Percentiles rank a stretch among this genome's conserved stretches.
Conservation (phyloP, 1,284 basidiomycete genomes). For the Leccinum ponderosum region DNA sequence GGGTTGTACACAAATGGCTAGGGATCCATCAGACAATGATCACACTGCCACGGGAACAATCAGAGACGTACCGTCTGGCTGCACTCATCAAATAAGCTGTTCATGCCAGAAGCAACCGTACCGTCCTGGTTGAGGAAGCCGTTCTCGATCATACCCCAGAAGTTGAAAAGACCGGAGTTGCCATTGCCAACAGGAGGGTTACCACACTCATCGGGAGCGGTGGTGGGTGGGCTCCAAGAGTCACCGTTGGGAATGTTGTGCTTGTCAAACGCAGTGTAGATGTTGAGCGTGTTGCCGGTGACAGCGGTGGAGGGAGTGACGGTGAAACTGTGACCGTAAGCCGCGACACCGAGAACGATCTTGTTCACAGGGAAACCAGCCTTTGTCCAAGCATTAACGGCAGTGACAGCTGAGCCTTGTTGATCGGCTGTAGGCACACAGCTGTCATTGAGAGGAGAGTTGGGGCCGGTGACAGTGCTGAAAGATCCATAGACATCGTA, state of each 20-base stretch:
- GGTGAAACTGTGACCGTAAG: conserved; percentile 68
- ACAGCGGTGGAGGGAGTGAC: conserved; percentile 41
- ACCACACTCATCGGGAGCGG: conserved; percentile 57
- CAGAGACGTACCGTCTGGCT: conserved; percentile 61
- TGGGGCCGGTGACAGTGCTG: conserved; percentile 64
- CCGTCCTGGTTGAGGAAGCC: conserved; percentile 58
- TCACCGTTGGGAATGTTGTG: conserved; percentile 51
- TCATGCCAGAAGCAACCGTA: conserved; percentile 47
- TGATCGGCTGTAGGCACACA: conserved; percentile 65
- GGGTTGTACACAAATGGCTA: conserved; percentile 67
- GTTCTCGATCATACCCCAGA: conserved; percentile 56
- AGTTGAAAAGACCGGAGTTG: conserved; percentile 48
- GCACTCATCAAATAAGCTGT: conserved; percentile 59
- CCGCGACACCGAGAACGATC: conserved; percentile 80
- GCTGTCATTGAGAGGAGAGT: conserved; percentile 78
- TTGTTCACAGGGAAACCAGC: conserved; percentile 81
- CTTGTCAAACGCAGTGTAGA: conserved; percentile 53
- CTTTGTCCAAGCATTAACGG: conserved; percentile 70
- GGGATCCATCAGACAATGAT: conserved; percentile 5
- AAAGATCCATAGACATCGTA: conserved; percentile 77
- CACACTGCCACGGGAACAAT: background rate
- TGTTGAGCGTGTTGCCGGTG: conserved; percentile 34
- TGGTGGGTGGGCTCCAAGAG: conserved; percentile 49
- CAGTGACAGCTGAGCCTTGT: conserved; percentile 73
- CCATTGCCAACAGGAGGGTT: conserved; percentile 36